Percentiles rank a stretch among this genome's conserved stretches.
Evolutionary conservation across 176 grass and related monocot species (phyloP).

Genomic region (Themeda triandra): DNA sequence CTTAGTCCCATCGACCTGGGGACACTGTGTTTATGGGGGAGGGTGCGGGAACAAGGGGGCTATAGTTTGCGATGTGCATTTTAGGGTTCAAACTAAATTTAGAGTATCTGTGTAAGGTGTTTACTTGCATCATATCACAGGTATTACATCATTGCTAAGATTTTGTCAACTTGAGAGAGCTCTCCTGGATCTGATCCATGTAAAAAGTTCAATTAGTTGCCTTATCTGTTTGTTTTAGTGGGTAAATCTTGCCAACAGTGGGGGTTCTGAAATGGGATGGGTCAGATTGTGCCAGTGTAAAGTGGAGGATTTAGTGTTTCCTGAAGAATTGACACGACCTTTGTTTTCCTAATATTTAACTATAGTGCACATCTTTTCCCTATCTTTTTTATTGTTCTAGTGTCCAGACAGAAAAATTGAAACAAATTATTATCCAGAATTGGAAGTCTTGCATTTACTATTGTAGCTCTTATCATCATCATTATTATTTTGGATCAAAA

Average conservation of each 20-base stretch:
- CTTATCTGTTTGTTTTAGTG: neutral
- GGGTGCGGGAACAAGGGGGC: too few species aligned
- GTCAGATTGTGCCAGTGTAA: neutral
- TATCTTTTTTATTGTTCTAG: neutral
- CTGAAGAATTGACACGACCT: neutral
- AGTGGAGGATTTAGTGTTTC: neutral
- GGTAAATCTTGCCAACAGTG: neutral
- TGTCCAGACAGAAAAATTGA: neutral
- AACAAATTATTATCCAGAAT: neutral
- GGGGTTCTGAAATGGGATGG: neutral
- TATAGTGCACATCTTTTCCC: neutral
- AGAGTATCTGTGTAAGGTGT: neutral
- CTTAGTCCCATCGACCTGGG: neutral
- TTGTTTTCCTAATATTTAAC: constrained; percentile 1
- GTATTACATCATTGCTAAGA: neutral
- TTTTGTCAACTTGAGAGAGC: neutral
- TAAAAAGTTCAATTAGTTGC: neutral
- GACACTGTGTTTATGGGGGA: too few species aligned
- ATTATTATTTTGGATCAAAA: constrained; percentile 2
- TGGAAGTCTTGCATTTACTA: constrained; percentile 10
- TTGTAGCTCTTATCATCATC: neutral
- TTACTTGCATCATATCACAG: neutral
- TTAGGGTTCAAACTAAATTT: neutral
- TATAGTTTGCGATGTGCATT: neutral
- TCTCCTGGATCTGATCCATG: neutral